Evolutionary conservation across 2,329 filamentous ascomycete species (phyloP).

Genomic region (Xylariaceae sp.): DNA sequence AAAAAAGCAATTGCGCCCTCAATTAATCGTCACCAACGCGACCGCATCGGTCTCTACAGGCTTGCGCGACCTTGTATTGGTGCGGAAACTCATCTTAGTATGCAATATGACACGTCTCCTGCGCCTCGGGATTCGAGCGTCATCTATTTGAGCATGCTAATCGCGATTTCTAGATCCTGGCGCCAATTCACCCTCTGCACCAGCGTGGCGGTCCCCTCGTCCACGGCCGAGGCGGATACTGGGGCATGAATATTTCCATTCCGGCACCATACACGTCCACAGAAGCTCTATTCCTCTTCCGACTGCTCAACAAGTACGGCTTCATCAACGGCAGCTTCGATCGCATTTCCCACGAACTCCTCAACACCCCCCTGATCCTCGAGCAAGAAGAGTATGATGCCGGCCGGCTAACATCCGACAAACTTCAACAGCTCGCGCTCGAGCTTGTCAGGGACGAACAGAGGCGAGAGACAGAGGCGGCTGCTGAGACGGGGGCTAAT

Average conservation of each 20-base stretch:
- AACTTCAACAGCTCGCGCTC: constrained; percentile 76
- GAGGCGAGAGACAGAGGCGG: constrained; percentile 46
- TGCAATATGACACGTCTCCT: too few species aligned
- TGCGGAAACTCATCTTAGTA: too few species aligned
- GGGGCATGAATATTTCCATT: constrained; percentile 54
- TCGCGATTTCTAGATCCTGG: constrained; percentile 36
- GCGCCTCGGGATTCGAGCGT: too few species aligned
- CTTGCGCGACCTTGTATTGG: constrained; percentile 11
- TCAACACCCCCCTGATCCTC: constrained; percentile 69
- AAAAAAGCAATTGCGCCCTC: constrained; percentile 19
- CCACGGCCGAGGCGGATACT: constrained; percentile 52
- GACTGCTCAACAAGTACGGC: constrained; percentile 69
- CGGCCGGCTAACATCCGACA: constrained; percentile 70
- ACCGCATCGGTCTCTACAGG: constrained; percentile 26
- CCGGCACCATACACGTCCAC: constrained; percentile 72
- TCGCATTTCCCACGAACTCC: constrained; percentile 71
- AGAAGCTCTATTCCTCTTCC: constrained; percentile 83
- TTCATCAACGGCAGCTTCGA: constrained; percentile 64
- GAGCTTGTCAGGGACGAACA: constrained; percentile 73
- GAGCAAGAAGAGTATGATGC: constrained; percentile 70
- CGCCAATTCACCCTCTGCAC: constrained; percentile 53
- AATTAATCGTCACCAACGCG: constrained; percentile 23
- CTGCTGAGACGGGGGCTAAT: constrained; percentile 40
- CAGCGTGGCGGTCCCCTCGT: constrained; percentile 55
- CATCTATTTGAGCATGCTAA: too few species aligned